Evolutionary conservation across 2,329 filamentous ascomycete species (phyloP), one percentile per base, ranked within the genome.

Genomic region (Penicillium sp.): DNA sequence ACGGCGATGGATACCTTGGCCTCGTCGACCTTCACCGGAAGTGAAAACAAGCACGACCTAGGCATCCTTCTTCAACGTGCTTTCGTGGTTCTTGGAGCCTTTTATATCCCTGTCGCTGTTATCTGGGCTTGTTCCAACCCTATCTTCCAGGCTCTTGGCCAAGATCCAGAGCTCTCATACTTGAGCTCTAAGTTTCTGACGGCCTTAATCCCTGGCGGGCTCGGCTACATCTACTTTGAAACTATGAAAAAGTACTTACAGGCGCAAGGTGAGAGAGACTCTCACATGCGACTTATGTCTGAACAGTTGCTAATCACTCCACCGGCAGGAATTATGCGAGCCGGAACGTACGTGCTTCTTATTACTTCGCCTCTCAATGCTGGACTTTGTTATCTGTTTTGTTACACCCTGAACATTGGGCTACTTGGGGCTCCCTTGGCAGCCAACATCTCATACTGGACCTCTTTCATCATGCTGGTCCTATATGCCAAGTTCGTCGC

Each of bases 191-290:
- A 76, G 41, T 95, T 95, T 57, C 73, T 95, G 7, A 85, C 80
- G 2, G 83, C 85, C 12, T 73, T 95, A 42, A 87, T 90, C 1
- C 90, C 90, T 0, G 90, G 90, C 0, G 90, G 90, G 0, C 72
- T 95, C 34, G 90, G 90, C 0, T 95, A 95, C 63, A 84, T 95
- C 38, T 95, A 89, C 74, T 95, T 95, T 54, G 90, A 95, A 72
- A 80, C 84, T 6, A 84, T 91, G 81, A 83, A 83, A 68, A 83
- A 82, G 61, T 82, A 78, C 55, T 69, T 83, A n/a, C 79, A 81
- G 64, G 79, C 79, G 6, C 78, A 85, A 72, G 79, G 79, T 81
- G 69, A 18, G 65, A 18, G 65, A 39, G 7, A 42, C 2, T 3
- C 10, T 6, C 26, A 41, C 18, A 4, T 10, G 2, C 18, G 18